Evolutionary conservation across 345 rosid species (phyloP).

Genomic region (Bruguiera sexangula): DNA sequence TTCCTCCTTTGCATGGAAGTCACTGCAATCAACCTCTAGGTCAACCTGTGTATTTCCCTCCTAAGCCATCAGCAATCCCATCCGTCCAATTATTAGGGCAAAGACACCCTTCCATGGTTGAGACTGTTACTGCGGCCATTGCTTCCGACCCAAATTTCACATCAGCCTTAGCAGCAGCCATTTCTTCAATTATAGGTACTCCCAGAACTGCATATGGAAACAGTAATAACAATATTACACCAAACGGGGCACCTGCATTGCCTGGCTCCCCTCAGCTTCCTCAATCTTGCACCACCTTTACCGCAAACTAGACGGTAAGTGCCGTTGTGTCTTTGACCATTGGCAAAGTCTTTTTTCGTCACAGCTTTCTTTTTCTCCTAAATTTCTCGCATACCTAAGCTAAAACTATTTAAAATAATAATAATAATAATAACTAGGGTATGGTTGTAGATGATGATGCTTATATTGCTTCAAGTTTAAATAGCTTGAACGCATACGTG

Average conservation of each 20-base stretch:
- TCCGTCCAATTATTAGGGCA: conserved; percentile 27
- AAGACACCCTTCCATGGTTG: conserved; percentile 55
- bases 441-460: background rate
- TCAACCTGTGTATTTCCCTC: conserved; percentile 29
- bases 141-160: conserved; percentile 84
- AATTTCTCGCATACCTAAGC: background rate
- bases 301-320: conserved; percentile 41
- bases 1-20: conserved; percentile 44
- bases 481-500: background rate
- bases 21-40: conserved; percentile 28
- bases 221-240: conserved; percentile 6
- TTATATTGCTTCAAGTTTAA: background rate
- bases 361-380: background rate
- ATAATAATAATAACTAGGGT: background rate
- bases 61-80: conserved; percentile 27
- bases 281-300: conserved; percentile 91
- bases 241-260: conserved; percentile 27
- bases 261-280: conserved; percentile 80
- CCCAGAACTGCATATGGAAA: conserved; percentile 23
- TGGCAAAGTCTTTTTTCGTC: background rate
- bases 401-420: background rate
- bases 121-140: conserved; percentile 69
- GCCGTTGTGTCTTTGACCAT: background rate
- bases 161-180: conserved; percentile 73
- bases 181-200: conserved; percentile 50